A percentile compares a stretch with the other conserved stretches of the same genome.
Evolutionary conservation across 192 early-diverging fungal genomes (phyloP).

Genomic region (Phlyctochytrium planicorne): DNA sequence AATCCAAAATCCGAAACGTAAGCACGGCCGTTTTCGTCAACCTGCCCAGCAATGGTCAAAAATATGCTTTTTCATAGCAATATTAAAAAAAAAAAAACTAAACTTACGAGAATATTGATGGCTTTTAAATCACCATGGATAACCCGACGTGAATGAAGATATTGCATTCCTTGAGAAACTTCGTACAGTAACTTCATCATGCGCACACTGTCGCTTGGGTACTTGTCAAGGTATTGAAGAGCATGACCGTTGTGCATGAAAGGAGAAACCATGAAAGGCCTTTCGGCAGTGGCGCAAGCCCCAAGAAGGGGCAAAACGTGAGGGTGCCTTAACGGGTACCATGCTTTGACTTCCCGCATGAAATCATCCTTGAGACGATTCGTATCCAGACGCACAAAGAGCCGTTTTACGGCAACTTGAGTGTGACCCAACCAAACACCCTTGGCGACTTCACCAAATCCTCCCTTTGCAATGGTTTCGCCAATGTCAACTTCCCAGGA

Average conservation of each 20-base stretch:
- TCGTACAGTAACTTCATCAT: conserved; percentile 33
- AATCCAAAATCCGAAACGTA: conserved; percentile 34
- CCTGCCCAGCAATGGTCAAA: conserved; percentile 1
- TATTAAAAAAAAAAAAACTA: too few species aligned
- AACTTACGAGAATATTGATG: conserved; percentile 36
- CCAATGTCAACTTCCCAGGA: conserved; percentile 40
- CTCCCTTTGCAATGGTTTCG: conserved; percentile 27
- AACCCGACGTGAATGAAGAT: conserved; percentile 33
- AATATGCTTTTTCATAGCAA: neutral
- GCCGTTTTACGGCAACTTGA: conserved; percentile 32
- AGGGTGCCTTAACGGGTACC: conserved; percentile 38
- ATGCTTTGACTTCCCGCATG: conserved; percentile 32
- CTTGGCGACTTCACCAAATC: conserved; percentile 36
- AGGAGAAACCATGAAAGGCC: conserved; percentile 44
- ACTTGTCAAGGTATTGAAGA: conserved; percentile 25
- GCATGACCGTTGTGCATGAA: conserved; percentile 34
- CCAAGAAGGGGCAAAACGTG: conserved; percentile 42
- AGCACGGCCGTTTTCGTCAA: conserved; percentile 25
- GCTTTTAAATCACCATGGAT: conserved; percentile 39
- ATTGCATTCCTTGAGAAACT: conserved; percentile 34
- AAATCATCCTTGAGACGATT: conserved; percentile 22
- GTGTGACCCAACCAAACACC: conserved; percentile 38
- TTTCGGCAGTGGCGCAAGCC: conserved; percentile 33
- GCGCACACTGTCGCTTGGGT: neutral
- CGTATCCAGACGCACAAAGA: conserved; percentile 31